phyloP scores from a whole-genome alignment of 768 basidiomycete genomes.

The Plicaturopsis crispa region DNA sequence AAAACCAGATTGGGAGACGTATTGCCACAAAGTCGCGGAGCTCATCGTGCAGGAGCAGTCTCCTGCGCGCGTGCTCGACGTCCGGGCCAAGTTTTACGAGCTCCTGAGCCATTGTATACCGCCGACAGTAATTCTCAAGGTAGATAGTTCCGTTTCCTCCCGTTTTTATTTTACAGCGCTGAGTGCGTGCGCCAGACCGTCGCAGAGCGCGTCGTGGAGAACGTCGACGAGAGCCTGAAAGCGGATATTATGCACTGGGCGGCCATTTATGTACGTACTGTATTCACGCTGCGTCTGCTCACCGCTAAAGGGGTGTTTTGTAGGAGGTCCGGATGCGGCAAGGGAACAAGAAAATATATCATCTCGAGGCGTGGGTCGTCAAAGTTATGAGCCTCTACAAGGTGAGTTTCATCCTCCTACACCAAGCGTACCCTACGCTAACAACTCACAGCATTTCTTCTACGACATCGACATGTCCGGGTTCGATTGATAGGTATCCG shows the following conservation, averaged over 20 bases:
- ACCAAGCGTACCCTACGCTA: conserved; percentile 55
- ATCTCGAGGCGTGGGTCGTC: conserved; percentile 95
- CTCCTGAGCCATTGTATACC: conserved; percentile 96
- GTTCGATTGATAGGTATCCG: conserved; percentile 33
- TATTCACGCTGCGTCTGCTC: not conserved
- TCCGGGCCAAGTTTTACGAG: conserved; percentile 91
- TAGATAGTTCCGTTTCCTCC: conserved; percentile 24
- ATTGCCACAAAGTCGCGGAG: conserved; percentile 88
- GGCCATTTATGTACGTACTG: conserved; percentile 72
- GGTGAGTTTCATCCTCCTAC: conserved; percentile 27
- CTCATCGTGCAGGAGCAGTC: conserved; percentile 85
- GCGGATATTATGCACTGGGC: conserved; percentile 97
- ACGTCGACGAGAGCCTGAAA: conserved; percentile 85
- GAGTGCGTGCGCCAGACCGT: conserved; percentile 57
- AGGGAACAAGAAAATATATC: conserved; percentile 91
- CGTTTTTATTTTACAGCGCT: conserved; percentile 3
- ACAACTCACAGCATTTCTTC: conserved; percentile 54
- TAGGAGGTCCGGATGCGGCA: conserved; percentile 96
- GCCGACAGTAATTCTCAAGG: conserved; percentile 86
- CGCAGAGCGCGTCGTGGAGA: conserved; percentile 78
- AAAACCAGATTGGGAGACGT: conserved; percentile 99
- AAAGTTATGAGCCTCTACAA: conserved; percentile 93
- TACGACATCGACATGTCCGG: conserved; percentile 52
- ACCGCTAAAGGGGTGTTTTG: not conserved
- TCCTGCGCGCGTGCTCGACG: conserved; percentile 84